Percentiles rank a stretch among this genome's conserved stretches.
Conservation (phyloP, 495 filamentous ascomycete species). For the Penicillium lividum region DNA sequence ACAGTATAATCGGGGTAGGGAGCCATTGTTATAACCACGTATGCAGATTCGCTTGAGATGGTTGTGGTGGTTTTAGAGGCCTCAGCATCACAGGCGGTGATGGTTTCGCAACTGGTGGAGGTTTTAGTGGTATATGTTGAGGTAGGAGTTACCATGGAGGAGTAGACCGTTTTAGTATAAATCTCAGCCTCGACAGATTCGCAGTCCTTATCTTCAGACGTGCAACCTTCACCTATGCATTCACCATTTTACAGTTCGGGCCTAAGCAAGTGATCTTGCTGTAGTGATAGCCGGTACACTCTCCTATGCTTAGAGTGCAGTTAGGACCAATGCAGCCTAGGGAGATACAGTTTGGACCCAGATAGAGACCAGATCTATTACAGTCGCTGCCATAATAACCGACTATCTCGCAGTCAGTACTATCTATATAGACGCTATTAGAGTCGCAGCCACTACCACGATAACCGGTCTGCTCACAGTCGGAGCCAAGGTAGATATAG, state of each 20-base stretch:
- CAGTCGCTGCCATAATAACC: not conserved
- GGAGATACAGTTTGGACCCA: not conserved
- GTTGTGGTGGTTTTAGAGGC: not conserved
- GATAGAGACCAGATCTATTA: not conserved
- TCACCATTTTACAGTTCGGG: not conserved
- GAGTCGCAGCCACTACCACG: too few relatives aligned
- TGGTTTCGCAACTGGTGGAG: not conserved
- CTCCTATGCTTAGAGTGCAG: not conserved
- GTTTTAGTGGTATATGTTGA: not conserved
- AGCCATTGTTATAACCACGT: not conserved
- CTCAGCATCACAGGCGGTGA: slow-evolving; percentile 2
- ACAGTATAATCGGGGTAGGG: too few relatives aligned
- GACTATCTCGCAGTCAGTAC: not conserved
- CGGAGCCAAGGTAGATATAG: not conserved
- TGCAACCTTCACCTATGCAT: not conserved
- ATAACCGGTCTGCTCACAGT: not conserved
- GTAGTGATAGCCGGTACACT: not conserved
- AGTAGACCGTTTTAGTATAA: not conserved
- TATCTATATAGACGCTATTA: not conserved
- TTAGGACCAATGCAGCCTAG: not conserved
- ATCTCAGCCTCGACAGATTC: not conserved
- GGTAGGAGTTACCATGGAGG: not conserved
- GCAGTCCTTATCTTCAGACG: not conserved
- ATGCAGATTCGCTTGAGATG: not conserved
- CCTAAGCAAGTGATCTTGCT: not conserved